phyloP scores from a whole-genome alignment of 2,329 filamentous ascomycete genomes.

The Alternaria sp. region DNA sequence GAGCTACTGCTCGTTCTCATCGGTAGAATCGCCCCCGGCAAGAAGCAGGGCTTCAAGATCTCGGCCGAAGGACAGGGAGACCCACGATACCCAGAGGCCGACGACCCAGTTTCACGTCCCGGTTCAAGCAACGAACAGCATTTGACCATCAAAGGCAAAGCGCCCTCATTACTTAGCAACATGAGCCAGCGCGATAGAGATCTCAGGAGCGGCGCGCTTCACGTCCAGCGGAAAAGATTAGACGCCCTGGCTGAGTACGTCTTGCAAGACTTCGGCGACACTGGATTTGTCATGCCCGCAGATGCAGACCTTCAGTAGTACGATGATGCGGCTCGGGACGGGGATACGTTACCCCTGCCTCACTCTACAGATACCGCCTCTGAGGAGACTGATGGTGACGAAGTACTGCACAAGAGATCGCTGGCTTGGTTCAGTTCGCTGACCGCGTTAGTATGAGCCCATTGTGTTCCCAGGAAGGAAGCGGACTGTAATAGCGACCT shows the following conservation, averaged over 20 bases:
- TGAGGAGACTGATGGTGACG: neutral
- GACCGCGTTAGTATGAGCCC: neutral
- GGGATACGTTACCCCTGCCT: neutral
- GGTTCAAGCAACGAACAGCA: slow-evolving; percentile 12
- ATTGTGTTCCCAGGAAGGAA: neutral
- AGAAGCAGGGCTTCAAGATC: slow-evolving; percentile 49
- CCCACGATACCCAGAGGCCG: slow-evolving; percentile 44
- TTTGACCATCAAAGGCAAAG: slow-evolving; percentile 20
- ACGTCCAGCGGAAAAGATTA: slow-evolving; percentile 57
- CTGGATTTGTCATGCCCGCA: slow-evolving; percentile 57
- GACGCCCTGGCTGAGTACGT: slow-evolving; percentile 55
- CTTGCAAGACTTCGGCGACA: slow-evolving; percentile 51
- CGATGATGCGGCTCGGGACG: neutral
- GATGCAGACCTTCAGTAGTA: slow-evolving; percentile 45
- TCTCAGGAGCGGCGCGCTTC: slow-evolving; percentile 50
- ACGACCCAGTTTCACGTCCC: slow-evolving; percentile 11
- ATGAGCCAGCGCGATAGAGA: slow-evolving; percentile 48
- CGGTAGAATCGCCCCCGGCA: slow-evolving; percentile 54
- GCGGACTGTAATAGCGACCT: neutral
- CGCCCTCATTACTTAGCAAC: slow-evolving; percentile 45
- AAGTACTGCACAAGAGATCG: neutral
- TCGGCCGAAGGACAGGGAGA: slow-evolving; percentile 53
- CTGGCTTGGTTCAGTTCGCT: neutral
- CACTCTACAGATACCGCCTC: neutral
- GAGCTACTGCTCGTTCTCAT: slow-evolving; percentile 56